Evolutionary conservation across 2,329 filamentous ascomycete genomes (phyloP), one percentile per base, ranked within the genome.

Genomic region (Cercospora janseana): DNA sequence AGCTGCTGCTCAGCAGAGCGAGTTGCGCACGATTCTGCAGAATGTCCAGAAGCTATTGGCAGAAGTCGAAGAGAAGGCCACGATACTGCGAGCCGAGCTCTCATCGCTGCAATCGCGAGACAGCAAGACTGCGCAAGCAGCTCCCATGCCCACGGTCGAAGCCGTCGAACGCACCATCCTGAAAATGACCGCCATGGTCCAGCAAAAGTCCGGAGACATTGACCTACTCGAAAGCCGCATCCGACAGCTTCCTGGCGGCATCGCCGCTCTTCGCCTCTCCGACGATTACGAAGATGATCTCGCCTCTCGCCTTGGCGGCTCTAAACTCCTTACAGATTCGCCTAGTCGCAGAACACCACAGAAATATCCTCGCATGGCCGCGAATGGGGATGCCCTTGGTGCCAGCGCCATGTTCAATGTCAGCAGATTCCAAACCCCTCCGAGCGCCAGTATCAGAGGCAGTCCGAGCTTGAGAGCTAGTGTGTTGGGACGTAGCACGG

Each of bases 141-240:
- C 34, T n/a, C 52, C 78, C 43, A 80, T 85, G 4, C 93, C 93
- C 0, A 96, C 91, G 0, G 88, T 96, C 7, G 93, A 96, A 61
- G 88, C 89, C 0, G 88, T 98, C 15, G 85, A 91, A 60, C 88
- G 87, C 52, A 98, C 93, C 1, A 95, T 98, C 58, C 77, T 78
- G 51, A 95, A 93, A 65, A 91, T 98, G 86, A 96, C 91, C 26
- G 80, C 77, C 52, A 92, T 96, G 85, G 87, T 87, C 0, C 88
- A 97, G 75, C 88, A 89, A 72, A 87, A 88, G 66, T 93, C 87
- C 65, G 88, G 86, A 51, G 92, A 97, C 62, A 83, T 98, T 45
- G 89, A 95, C 66, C 82, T 95, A 5, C 78, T 97, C 24, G 93
- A 97, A 71, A 81, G 84, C 40, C 88, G 95, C 66, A 82, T 98